Conservation (phyloP, 2,329 filamentous ascomycete species). For the Dothideomycetes sp. region DNA sequence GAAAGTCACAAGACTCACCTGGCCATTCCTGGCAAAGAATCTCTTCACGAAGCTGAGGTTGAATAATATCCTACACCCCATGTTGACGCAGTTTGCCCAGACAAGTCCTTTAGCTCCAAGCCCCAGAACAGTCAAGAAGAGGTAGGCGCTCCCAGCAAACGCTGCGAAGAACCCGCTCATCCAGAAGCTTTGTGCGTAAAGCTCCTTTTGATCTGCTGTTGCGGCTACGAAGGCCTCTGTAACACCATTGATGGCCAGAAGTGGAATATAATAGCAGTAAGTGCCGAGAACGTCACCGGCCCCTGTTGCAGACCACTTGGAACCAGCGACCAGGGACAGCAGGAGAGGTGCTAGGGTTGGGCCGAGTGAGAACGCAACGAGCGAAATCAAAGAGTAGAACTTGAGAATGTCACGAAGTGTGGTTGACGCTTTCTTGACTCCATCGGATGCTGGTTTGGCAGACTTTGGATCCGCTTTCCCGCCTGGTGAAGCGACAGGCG, state of each 20-base stretch:
- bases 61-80: constrained; percentile 76
- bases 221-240: constrained; percentile 87
- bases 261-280: constrained; percentile 89
- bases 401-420: constrained; percentile 56
- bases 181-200: constrained; percentile 68
- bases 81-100: constrained; percentile 79
- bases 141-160: constrained; percentile 64
- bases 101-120: constrained; percentile 74
- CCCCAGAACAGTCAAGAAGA: constrained; percentile 58
- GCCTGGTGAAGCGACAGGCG: constrained; percentile 22
- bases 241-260: constrained; percentile 84
- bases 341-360: constrained; percentile 65
- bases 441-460: background rate
- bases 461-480: constrained; percentile 21
- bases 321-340: constrained; percentile 64
- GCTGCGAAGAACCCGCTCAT: constrained; percentile 72
- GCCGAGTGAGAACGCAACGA: constrained; percentile 57
- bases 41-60: constrained; percentile 58
- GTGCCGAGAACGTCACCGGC: constrained; percentile 62
- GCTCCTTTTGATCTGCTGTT: constrained; percentile 63
- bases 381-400: constrained; percentile 63
- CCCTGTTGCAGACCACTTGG: constrained; percentile 61
- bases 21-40: constrained; percentile 46
- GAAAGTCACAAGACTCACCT: constrained; percentile 11
- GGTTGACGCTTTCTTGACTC: constrained; percentile 1